These are phyloP conservation scores for Mycena venus DNA, from an alignment of 768 basidiomycete genomes.

Conservation along the genomic window DNA sequence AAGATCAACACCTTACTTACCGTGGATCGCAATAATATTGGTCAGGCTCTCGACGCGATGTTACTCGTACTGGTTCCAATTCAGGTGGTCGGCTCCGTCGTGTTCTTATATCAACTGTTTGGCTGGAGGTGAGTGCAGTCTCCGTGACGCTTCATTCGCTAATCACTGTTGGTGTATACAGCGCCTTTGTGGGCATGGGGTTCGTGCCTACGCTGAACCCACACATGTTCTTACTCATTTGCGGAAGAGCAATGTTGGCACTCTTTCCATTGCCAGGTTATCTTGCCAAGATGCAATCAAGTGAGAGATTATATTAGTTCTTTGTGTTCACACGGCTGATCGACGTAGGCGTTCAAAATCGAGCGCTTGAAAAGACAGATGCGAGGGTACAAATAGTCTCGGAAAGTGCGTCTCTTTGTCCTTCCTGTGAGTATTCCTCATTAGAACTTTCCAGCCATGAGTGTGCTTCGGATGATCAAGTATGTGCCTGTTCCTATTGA, in stretches of 20 bases:
- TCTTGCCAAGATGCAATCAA: neutral
- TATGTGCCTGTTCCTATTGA: conserved; percentile 7
- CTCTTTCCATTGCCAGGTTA: neutral
- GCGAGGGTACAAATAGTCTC: conserved; percentile 71
- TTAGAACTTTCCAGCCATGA: conserved; percentile 58
- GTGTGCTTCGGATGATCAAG: conserved; percentile 76
- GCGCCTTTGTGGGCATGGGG: conserved; percentile 69
- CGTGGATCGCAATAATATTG: conserved; percentile 58
- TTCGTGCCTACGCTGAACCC: neutral
- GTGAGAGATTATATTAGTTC: neutral
- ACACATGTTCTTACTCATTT: neutral
- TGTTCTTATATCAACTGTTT: conserved; percentile 60
- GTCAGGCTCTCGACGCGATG: neutral
- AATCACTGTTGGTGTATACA: conserved; percentile 36
- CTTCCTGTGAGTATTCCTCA: conserved; percentile 9
- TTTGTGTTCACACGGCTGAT: neutral
- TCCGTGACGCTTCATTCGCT: neutral
- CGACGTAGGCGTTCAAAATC: neutral
- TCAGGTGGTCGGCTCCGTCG: conserved; percentile 50
- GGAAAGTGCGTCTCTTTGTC: conserved; percentile 59
- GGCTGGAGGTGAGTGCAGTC: conserved; percentile 58
- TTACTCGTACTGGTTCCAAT: conserved; percentile 46
- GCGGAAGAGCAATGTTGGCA: neutral
- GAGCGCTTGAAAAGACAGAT: conserved; percentile 49
- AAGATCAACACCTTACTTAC: conserved; percentile 84